phyloP scores from a whole-genome alignment of 805 yeast species.

The Metahyphopichia silvanorum region DNA sequence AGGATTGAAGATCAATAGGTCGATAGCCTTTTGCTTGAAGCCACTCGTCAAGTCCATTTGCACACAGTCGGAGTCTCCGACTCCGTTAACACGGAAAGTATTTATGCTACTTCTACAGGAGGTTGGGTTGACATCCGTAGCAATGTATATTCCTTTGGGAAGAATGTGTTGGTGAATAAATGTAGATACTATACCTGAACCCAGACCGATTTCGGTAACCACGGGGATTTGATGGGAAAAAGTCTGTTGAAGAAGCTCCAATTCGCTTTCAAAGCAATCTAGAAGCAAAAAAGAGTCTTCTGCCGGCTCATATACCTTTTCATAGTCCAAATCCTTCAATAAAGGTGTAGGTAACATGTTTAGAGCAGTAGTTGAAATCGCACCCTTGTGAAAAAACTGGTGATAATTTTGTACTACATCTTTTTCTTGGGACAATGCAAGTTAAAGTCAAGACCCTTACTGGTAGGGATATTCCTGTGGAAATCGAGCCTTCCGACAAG shows the following conservation, averaged over 20 bases:
- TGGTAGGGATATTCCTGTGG: slow-evolving; percentile 79
- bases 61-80: slow-evolving; percentile 16
- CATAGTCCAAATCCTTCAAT: slow-evolving; percentile 52
- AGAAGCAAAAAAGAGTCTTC: slow-evolving; percentile 87
- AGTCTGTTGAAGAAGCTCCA: slow-evolving; percentile 22
- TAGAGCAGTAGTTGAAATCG: neutral
- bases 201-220: slow-evolving; percentile 84
- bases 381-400: slow-evolving; percentile 1
- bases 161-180: slow-evolving; percentile 64
- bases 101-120: slow-evolving; percentile 52
- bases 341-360: slow-evolving; percentile 83
- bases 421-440: slow-evolving; percentile 41
- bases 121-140: slow-evolving; percentile 79
- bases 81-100: slow-evolving; percentile 19
- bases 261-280: slow-evolving; percentile 72
- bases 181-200: slow-evolving; percentile 85
- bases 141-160: slow-evolving; percentile 49
- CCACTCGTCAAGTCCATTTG: slow-evolving; percentile 59
- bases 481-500: slow-evolving; percentile 65
- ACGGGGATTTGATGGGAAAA: slow-evolving; percentile 38
- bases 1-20: slow-evolving; percentile 84
- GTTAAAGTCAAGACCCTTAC: slow-evolving; percentile 75
- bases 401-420: neutral
- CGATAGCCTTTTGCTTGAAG: slow-evolving; percentile 48
- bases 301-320: slow-evolving; percentile 88